phyloP scores from a whole-genome alignment of 305 asterid species.

The Solanum aculeatissimum region DNA sequence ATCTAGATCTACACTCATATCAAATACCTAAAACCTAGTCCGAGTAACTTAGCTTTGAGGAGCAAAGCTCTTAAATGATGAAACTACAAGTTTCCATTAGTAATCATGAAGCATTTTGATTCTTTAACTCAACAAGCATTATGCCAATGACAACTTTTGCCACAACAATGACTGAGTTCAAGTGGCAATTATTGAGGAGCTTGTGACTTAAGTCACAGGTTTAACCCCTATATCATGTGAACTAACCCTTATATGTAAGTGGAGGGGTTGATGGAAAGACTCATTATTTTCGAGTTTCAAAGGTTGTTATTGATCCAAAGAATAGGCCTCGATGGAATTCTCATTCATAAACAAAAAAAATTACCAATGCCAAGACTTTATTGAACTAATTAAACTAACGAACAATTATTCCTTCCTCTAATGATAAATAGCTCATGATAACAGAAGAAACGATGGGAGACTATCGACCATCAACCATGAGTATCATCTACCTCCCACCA shows the following conservation, averaged over 20 bases:
- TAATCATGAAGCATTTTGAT: background rate
- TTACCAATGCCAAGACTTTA: background rate
- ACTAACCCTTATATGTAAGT: background rate
- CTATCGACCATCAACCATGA: background rate
- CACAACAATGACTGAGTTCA: background rate
- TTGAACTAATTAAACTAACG: background rate
- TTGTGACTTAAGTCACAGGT: background rate
- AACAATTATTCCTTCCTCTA: background rate
- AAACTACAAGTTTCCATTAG: background rate
- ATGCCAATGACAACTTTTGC: background rate
- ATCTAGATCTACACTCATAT: background rate
- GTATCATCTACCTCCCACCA: background rate
- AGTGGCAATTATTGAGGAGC: background rate
- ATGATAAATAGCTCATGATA: background rate
- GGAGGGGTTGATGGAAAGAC: background rate
- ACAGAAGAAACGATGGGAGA: background rate
- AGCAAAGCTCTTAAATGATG: background rate
- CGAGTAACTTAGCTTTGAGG: background rate
- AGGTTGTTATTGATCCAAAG: background rate
- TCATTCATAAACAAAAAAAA: background rate
- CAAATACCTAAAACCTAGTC: background rate
- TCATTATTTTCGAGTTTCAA: background rate
- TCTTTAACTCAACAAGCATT: background rate
- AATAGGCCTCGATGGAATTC: background rate
- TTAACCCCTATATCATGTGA: background rate